Evolutionary conservation across 2,329 filamentous ascomycete species (phyloP).

Genomic region (Trichocomaceae sp.): DNA sequence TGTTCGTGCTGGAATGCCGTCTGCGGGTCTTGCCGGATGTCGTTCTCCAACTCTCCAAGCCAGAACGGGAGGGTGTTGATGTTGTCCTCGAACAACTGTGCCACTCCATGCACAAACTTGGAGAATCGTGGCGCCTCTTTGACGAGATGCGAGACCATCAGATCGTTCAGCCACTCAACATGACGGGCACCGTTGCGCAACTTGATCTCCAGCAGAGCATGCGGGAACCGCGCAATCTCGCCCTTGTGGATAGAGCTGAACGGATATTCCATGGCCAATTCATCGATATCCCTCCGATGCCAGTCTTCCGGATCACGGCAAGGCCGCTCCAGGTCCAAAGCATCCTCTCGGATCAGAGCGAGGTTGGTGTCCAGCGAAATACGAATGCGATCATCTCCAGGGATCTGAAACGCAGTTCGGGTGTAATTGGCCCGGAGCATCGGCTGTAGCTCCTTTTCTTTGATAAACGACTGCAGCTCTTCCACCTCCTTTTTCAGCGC

Average conservation of each 20-base stretch:
- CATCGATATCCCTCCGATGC: conserved; percentile 88
- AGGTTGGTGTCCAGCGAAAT: conserved; percentile 91
- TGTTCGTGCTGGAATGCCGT: conserved; percentile 88
- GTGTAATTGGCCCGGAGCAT: conserved; percentile 87
- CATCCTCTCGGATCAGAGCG: conserved; percentile 70
- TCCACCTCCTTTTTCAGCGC: conserved; percentile 65
- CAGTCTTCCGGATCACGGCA: conserved; percentile 83
- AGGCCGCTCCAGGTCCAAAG: conserved; percentile 73
- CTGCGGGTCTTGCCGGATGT: conserved; percentile 90
- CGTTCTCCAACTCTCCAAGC: conserved; percentile 82
- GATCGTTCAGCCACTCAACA: conserved; percentile 79
- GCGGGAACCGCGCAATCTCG: conserved; percentile 85
- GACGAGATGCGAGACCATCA: conserved; percentile 88
- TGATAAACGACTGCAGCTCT: conserved; percentile 73
- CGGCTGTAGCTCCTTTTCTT: conserved; percentile 70
- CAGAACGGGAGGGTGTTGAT: conserved; percentile 96
- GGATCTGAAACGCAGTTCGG: conserved; percentile 93
- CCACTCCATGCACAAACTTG: conserved; percentile 93
- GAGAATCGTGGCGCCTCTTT: conserved; percentile 86
- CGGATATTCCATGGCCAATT: conserved; percentile 72
- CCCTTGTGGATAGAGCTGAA: conserved; percentile 83
- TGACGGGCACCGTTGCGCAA: conserved; percentile 58
- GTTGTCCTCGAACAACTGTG: conserved; percentile 86
- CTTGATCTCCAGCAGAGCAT: conserved; percentile 88
- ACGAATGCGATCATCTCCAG: conserved; percentile 79